Evolutionary conservation across 345 rosid species (phyloP).

Genomic region (sweet orange (Citrus sinensis)): DNA sequence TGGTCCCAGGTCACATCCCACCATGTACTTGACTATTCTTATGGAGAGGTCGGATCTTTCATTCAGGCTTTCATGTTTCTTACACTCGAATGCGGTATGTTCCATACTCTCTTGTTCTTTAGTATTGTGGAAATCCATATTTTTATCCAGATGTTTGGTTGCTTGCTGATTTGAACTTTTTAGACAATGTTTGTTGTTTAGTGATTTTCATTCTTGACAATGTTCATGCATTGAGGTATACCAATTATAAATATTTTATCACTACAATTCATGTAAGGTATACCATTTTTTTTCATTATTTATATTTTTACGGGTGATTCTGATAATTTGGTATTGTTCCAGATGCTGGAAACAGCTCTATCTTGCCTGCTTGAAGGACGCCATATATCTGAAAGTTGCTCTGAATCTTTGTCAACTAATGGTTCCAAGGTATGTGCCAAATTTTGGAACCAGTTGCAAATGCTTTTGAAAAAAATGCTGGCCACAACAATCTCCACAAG

Average conservation of each 20-base stretch:
- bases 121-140: neutral
- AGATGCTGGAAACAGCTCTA: conserved; percentile 82
- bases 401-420: conserved; percentile 35
- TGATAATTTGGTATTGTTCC: conserved; percentile 17
- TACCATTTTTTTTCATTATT: neutral
- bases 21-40: conserved; percentile 72
- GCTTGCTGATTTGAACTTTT: neutral
- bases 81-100: conserved; percentile 60
- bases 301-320: neutral
- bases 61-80: conserved; percentile 43
- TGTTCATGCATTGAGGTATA: neutral
- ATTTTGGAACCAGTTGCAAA: conserved; percentile 76
- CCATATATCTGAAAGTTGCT: conserved; percentile 27
- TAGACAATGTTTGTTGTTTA: neutral
- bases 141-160: neutral
- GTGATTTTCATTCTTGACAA: too few relatives aligned
- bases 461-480: conserved; percentile 65
- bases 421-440: conserved; percentile 44
- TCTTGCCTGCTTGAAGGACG: conserved; percentile 69
- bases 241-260: too few relatives aligned
- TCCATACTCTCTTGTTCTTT: neutral
- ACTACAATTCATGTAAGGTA: neutral
- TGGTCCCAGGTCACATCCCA: conserved; percentile 61
- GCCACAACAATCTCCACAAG: conserved; percentile 35
- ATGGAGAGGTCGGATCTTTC: conserved; percentile 71